These are phyloP conservation scores for Termitomyces sp. DNA, from an alignment of 768 basidiomycete genomes.

Conservation along the genomic window DNA sequence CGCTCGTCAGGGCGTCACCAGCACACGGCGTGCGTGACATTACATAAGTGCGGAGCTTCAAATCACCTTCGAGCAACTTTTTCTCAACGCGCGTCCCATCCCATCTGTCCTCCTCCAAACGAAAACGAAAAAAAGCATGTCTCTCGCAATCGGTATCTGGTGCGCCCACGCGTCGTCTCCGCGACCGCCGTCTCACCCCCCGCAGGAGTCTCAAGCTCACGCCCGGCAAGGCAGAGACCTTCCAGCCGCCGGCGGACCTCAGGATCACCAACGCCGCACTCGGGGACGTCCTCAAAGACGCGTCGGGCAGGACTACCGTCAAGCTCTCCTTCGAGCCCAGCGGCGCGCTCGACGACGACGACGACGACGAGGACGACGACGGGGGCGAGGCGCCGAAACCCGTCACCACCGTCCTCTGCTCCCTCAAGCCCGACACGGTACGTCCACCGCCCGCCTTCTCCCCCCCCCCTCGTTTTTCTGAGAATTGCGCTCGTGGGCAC, in stretches of 20 bases:
- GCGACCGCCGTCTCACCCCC: constrained; percentile 17
- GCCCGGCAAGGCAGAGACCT: constrained; percentile 50
- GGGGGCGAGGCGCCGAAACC: constrained; percentile 23
- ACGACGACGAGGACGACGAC: constrained; percentile 31
- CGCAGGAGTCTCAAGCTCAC: constrained; percentile 57
- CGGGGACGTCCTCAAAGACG: constrained; percentile 64
- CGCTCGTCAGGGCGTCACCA: too few species aligned
- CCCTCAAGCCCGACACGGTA: constrained; percentile 81
- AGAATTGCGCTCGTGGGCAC: too few species aligned
- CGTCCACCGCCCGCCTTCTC: too few species aligned
- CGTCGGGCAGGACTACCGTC: constrained; percentile 54
- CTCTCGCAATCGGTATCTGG: constrained; percentile 64
- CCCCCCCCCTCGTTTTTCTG: too few species aligned
- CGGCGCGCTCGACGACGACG: constrained; percentile 28
- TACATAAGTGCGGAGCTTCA: constrained; percentile 43
- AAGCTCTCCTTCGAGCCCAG: constrained; percentile 55
- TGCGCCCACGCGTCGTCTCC: constrained; percentile 22
- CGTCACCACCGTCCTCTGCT: constrained; percentile 61
- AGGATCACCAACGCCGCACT: constrained; percentile 81
- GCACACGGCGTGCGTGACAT: too few species aligned
- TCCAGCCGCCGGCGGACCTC: constrained; percentile 64
- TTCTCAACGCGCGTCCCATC: neutral
- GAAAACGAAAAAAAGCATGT: constrained; percentile 35
- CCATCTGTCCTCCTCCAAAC: too few species aligned
- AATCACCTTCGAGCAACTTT: constrained; percentile 13